Percentiles rank a stretch among this genome's conserved stretches.
Evolutionary conservation across 768 basidiomycete species (phyloP).

Genomic region (Russula compacta): DNA sequence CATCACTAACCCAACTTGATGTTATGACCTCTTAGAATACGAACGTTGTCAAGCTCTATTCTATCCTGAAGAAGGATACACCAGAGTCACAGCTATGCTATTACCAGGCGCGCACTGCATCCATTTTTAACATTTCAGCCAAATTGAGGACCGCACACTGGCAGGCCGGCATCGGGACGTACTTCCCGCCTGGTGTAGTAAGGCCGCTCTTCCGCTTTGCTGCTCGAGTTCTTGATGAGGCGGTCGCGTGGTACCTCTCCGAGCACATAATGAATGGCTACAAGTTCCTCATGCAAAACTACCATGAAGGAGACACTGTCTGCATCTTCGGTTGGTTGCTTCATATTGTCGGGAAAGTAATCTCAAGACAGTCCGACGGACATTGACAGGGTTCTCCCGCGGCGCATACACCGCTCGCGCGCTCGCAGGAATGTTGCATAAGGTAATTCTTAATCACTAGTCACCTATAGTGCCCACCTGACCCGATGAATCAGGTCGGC

Average conservation of each 20-base stretch:
- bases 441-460: slow-evolving; percentile 32
- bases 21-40: slow-evolving; percentile 37
- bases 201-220: not conserved
- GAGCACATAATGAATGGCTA: slow-evolving; percentile 50
- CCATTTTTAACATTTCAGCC: too few species aligned
- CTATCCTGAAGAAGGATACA: slow-evolving; percentile 50
- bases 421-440: slow-evolving; percentile 66
- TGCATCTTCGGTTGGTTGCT: slow-evolving; percentile 53
- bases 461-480: not conserved
- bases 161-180: slow-evolving; percentile 9
- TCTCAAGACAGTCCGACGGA: not conserved
- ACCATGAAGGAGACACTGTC: slow-evolving; percentile 57
- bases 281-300: slow-evolving; percentile 71
- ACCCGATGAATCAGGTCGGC: slow-evolving; percentile 45
- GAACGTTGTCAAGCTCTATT: slow-evolving; percentile 63
- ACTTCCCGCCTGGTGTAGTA: slow-evolving; percentile 6
- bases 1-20: not conserved
- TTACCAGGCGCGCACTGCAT: slow-evolving; percentile 1
- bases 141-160: not conserved
- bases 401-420: slow-evolving; percentile 60
- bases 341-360: not conserved
- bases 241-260: slow-evolving; percentile 8
- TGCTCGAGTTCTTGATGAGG: slow-evolving; percentile 4
- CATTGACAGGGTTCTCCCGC: slow-evolving; percentile 62
- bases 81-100: slow-evolving; percentile 21